phyloP scores from a whole-genome alignment of 345 rosid species.

The Citrus hindsii region DNA sequence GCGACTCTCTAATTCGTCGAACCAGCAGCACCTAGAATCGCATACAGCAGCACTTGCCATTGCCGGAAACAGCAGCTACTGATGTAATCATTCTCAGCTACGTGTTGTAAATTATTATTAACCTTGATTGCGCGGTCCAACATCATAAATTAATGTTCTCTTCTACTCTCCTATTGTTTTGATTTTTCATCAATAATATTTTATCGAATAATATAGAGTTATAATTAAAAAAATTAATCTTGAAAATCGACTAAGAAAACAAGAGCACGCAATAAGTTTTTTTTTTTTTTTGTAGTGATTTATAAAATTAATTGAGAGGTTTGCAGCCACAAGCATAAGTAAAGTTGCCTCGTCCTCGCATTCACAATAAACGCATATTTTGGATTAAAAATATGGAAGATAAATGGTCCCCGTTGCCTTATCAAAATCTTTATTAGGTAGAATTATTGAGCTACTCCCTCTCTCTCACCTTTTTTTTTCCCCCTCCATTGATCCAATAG shows the following conservation, averaged over 20 bases:
- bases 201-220: background rate
- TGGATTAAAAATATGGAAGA: background rate
- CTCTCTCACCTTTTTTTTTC: no score
- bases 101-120: background rate
- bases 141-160: background rate
- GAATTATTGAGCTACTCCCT: background rate
- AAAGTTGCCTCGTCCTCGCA: background rate
- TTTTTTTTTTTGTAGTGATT: no score
- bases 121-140: background rate
- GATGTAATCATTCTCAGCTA: background rate
- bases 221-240: background rate
- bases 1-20: no score
- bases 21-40: no score
- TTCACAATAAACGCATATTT: background rate
- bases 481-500: background rate
- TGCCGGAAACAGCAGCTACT: no score
- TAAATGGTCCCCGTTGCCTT: background rate
- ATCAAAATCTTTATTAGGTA: background rate
- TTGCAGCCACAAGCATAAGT: no score
- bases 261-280: background rate
- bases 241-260: background rate
- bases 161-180: background rate
- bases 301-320: no score
- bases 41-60: no score
- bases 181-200: no score